Evolutionary conservation across 2,329 filamentous ascomycete genomes (phyloP), one percentile per base, ranked within the genome.

Genomic region (Cercospora brassicicola): DNA sequence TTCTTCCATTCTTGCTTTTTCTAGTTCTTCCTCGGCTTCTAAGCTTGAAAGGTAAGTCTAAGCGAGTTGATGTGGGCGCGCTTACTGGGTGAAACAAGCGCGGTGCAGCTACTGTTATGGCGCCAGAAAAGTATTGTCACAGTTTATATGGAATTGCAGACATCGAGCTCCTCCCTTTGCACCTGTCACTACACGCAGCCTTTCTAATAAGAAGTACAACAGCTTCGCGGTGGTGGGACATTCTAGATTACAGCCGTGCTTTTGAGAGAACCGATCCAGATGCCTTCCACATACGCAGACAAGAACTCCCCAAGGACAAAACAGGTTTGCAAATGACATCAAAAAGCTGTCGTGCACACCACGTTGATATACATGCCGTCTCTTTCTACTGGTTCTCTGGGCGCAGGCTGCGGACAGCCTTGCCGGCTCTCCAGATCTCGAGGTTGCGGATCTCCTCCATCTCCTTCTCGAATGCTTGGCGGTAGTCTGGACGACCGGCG

Each of bases 391-490:
- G 62, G 74, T 79, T 79, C 77, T 80, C 78, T 20, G 78, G 78
- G 62, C 78, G 72, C 64, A 80, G 72, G 70, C 76, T 77, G 75
- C 94, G 91, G 78, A 99, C 95, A 77, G 95, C 92, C 90, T 97
- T 98, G 83, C 95, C 95, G 74, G 95, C 95, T 80, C 92, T 89
- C 95, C 95, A 99, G 89, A 99, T 99, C 89, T 99, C 95, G 79
- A 99, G 86, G 80, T 93, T 88, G 79, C 94, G 91, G 86, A 99
- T 98, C 87, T 98, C 95, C 86, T 97, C 87, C 90, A 99, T 92
- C 91, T 99, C 95, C 80, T 92, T 89, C 89, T 97, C 93, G 84
- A 94, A 99, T 85, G 92, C 93, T 87, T 97, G 87, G 78, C 95
- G 91, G 90, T 99, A 99, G 85, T 99, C 93, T 76, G 88, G 85